Base-by-base conservation (phyloP, 139 green algal species). In the Pleodorina starrii region DNA sequence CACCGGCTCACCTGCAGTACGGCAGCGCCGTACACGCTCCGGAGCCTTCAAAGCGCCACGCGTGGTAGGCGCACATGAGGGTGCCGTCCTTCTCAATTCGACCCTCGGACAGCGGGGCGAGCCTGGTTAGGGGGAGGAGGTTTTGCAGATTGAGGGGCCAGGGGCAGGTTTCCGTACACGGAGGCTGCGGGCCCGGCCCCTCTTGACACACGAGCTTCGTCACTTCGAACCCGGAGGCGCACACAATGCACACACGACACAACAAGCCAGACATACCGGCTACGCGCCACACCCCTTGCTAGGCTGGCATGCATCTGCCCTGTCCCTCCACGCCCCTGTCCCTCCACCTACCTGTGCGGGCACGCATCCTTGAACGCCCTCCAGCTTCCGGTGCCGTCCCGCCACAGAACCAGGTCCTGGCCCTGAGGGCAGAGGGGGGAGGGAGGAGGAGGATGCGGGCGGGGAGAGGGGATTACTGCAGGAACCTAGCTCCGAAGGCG, bases 51-150 rank as follows among this genome's bases (percentile, higher is more conserved):
- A 94, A 94, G 23, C 69, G 40, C 91, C 91, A 94, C 6, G 40
- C 91, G 60, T 94, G 91, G 63, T 94, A 94, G n/a, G 87, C 79
- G 78, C 91, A 94, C 85, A 90, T n/a, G 73, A 94, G 91, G 14
- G 66, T 90, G 69, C 91, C 91, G 71, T 94, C 91, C 36, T 29
- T n/a, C 68, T 94, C 89, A 40, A 94, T 44, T 2, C 91, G 85
- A 6, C 91, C 91, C 84, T 94, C 81, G 12, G 74, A 90, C 71
- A 94, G 79, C 11, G 91, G 91, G 0, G 85, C 91, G 57, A 94
- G 84, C 50, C 94, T 90, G 86, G 2, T 6, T 42, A 19, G 50
- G 40, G n/a, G n/a, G n/a, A n/a, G n/a, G n/a, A n/a, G n/a, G n/a
- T n/a, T n/a, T n/a, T n/a, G n/a, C n/a, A n/a, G n/a, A n/a, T n/a